Evolutionary conservation across 2,329 filamentous ascomycete genomes (phyloP), one percentile per base, ranked within the genome.

Genomic region (Onygena corvina): DNA sequence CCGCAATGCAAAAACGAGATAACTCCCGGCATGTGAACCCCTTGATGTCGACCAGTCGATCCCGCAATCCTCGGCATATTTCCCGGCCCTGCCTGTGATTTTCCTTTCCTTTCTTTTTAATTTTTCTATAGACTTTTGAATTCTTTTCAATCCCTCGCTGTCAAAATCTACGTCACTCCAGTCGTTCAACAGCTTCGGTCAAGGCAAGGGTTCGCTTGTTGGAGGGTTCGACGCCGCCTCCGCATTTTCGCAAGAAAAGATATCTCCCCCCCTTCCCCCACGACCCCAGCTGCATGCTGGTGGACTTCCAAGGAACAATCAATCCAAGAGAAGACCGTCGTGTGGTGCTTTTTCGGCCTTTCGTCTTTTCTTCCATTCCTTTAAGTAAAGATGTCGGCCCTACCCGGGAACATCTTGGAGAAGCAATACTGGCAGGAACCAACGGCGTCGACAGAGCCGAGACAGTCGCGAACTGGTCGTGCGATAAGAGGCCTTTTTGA

Each of bases 341-440:
- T 14, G 21, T 7, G 34, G 12, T 16, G 6, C 6, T 9, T 20
- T 38, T 14, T 7, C 11, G 11, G 12, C 21, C 34, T 5, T 2
- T 38, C 34, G 18, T 20, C 34, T 21, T 38, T 18, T 11, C 14
- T 38, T 38, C n/a, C 9, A 23, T 21, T n/a, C 18, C 36, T 20
- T 18, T 21, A 7, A 21, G 14, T 23, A 18, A 40, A 40, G 36
- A 40, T 40, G 36, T 40, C 36, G 11, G 36, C 36, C 20, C n/a
- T 40, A 25, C 36, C 36, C 7, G 55, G 55, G 14, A 52, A 48
- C 16, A 48, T 59, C 11, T 40, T 59, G 29, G 58, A 58, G 29
- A 55, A 58, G 31, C 55, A 54, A 14, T 54, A 54, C 36, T 58
- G 56, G 56, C 49, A 57, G 25, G 51, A 50, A 5, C 49, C 49